These are phyloP conservation scores for Trichoderma atroviride DNA, from an alignment of 2,329 filamentous ascomycete species.

Conservation along the genomic window DNA sequence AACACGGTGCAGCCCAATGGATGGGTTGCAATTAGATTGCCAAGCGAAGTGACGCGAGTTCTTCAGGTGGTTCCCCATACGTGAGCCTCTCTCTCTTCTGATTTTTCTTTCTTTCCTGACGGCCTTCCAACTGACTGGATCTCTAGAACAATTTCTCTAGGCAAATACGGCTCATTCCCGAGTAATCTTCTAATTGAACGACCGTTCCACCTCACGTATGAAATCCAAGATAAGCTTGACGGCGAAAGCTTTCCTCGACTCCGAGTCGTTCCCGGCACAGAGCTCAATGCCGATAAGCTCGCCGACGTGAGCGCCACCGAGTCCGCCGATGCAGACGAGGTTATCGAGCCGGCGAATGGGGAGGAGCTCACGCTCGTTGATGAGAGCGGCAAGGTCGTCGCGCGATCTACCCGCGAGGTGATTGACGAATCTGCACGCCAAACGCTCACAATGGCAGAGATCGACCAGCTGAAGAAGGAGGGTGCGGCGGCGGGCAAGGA, in stretches of 20 bases:
- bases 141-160: conserved; percentile 77
- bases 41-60: conserved; percentile 60
- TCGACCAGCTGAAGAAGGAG: conserved; percentile 73
- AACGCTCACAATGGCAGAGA: conserved; percentile 73
- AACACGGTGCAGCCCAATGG: conserved; percentile 54
- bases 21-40: conserved; percentile 63
- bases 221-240: conserved; percentile 73
- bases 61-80: conserved; percentile 63
- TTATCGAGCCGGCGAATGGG: conserved; percentile 42
- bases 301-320: conserved; percentile 44
- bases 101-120: not conserved
- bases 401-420: conserved; percentile 60
- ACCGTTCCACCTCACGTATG: conserved; percentile 89
- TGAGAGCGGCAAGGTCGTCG: conserved; percentile 49
- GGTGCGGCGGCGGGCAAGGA: conserved; percentile 81
- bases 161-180: conserved; percentile 90
- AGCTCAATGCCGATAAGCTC: conserved; percentile 81
- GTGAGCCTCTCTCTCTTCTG: conserved; percentile 42
- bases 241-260: conserved; percentile 68
- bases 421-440: conserved; percentile 70
- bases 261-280: conserved; percentile 76
- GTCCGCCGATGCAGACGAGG: conserved; percentile 47
- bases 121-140: conserved; percentile 33
- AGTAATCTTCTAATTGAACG: conserved; percentile 89
- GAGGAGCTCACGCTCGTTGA: conserved; percentile 49